Evolutionary conservation across 1,284 basidiomycete species (phyloP), one percentile per base, ranked within the genome.

Genomic region (Filobasidium uniguttulatum): DNA sequence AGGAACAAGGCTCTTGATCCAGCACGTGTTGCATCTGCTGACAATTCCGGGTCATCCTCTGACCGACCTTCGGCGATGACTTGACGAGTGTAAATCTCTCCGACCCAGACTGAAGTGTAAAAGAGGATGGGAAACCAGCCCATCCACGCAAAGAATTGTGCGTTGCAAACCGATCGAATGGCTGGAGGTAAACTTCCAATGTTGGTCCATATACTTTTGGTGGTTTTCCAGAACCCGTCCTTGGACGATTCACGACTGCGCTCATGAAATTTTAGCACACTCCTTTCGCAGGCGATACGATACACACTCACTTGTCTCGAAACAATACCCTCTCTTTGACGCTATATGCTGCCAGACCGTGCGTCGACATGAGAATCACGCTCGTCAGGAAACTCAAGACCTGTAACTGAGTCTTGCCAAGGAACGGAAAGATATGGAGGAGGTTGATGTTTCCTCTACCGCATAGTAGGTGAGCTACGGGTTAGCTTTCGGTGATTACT

Each of bases 111-210:
- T 0, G 83, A 82, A 0, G 81, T 82, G 71, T 88, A 93, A 70
- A 93, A 91, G 2, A 91, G 72, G 25, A 89, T 72, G 0, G 88
- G 88, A 59, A 89, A 91, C 88, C 88, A 91, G 3, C 78, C 83
- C 51, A 87, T 73, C 85, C 67, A 72, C 3, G 70, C 64, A 55
- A 90, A 91, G 71, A 91, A 87, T 68, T 93, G 88, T 31, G 68
- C 66, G 44, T 87, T 84, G 62, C 73, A 74, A 46, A 94, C 85
- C 59, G 81, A 80, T 46, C 78, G 74, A 41, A 94, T 91, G 10
- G 78, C 75, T 1, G 74, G 69, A 0, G 89, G 89, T 0, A 94
- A 70, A 1, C 74, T 77, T 34, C 75, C 69, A 14, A 83, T 75
- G 57, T 82, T 84, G 20, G 70, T 66, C 77, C 78, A 83, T 26